These are phyloP conservation scores for Apiotrichum laibachii DNA, from an alignment of 1,284 basidiomycete genomes.

Conservation along the genomic window DNA sequence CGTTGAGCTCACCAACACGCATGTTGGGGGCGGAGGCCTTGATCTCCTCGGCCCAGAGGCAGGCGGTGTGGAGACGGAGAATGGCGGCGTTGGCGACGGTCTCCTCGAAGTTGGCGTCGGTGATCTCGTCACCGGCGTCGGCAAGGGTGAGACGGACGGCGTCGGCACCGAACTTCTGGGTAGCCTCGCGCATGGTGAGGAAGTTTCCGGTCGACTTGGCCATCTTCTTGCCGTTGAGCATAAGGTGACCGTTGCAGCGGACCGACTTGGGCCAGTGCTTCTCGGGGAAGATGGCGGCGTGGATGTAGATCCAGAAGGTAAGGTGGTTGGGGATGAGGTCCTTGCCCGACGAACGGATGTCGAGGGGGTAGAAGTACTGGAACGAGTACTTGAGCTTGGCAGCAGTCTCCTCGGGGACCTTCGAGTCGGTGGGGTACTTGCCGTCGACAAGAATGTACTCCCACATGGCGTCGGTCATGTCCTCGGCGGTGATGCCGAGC, in stretches of 20 bases:
- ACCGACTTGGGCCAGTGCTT: slow-evolving; percentile 90
- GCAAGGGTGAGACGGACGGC: slow-evolving; percentile 89
- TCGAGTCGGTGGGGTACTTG: slow-evolving; percentile 64
- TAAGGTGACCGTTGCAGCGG: slow-evolving; percentile 93
- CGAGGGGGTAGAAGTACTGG: slow-evolving; percentile 97
- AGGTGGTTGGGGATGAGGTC: slow-evolving; percentile 96
- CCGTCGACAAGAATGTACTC: slow-evolving; percentile 85
- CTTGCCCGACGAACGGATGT: slow-evolving; percentile 98
- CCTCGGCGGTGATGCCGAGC: slow-evolving; percentile 78
- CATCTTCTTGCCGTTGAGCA: slow-evolving; percentile 99
- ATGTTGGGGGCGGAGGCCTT: slow-evolving; percentile 61
- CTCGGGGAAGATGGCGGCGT: slow-evolving; percentile 90
- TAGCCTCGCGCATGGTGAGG: slow-evolving; percentile 52
- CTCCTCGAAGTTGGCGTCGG: slow-evolving; percentile 89
- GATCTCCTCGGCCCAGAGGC: slow-evolving; percentile 91
- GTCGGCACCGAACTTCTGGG: slow-evolving; percentile 52
- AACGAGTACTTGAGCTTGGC: slow-evolving; percentile 86
- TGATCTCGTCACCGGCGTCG: slow-evolving; percentile 95
- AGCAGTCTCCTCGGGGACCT: slow-evolving; percentile 69
- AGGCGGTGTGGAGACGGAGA: slow-evolving; percentile 84
- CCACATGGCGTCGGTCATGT: slow-evolving; percentile 98
- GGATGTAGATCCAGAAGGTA: slow-evolving; percentile 92
- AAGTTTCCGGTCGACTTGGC: slow-evolving; percentile 79
- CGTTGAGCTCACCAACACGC: slow-evolving; percentile 59
- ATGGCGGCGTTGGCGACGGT: slow-evolving; percentile 98